Percentiles rank a stretch among this genome's conserved stretches.
Conservation (phyloP, 2,329 filamentous ascomycete species). For the Aspergillus neotritici region DNA sequence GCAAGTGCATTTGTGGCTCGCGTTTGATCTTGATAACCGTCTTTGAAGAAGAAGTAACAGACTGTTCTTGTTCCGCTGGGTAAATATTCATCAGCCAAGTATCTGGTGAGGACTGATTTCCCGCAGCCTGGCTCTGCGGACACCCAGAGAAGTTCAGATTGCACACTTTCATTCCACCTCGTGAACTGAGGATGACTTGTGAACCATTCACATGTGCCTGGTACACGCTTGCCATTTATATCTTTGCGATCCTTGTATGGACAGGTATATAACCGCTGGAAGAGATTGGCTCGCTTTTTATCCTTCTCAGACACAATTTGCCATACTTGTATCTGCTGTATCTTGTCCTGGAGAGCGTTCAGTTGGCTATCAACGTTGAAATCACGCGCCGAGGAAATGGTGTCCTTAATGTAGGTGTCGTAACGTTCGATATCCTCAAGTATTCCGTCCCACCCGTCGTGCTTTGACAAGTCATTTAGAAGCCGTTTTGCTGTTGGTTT, state of each 20-base stretch:
- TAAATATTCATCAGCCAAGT: constrained; percentile 11
- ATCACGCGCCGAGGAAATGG: neutral
- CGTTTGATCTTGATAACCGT: too few species aligned
- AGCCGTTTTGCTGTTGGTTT: constrained; percentile 1
- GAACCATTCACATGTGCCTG: constrained; percentile 32
- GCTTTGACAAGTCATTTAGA: constrained; percentile 2
- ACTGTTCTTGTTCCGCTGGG: neutral
- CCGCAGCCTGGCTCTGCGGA: constrained; percentile 27
- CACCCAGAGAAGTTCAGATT: constrained; percentile 21
- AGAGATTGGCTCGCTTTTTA: neutral
- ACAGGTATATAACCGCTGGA: constrained; percentile 9
- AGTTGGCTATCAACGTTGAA: too few species aligned
- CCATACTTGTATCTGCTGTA: neutral
- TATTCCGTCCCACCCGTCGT: constrained; percentile 4
- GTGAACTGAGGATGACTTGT: constrained; percentile 19
- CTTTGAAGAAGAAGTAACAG: too few species aligned
- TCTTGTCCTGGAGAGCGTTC: too few species aligned
- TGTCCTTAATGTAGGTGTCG: neutral
- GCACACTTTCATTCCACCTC: constrained; percentile 16
- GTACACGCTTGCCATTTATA: constrained; percentile 12
- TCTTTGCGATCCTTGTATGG: constrained; percentile 10
- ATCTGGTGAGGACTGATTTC: constrained; percentile 21
- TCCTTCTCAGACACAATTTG: neutral
- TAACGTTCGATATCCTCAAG: neutral
- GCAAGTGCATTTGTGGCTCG: too few species aligned